Conservation (phyloP, 139 green algal species). For the Nannochloris sp. region DNA sequence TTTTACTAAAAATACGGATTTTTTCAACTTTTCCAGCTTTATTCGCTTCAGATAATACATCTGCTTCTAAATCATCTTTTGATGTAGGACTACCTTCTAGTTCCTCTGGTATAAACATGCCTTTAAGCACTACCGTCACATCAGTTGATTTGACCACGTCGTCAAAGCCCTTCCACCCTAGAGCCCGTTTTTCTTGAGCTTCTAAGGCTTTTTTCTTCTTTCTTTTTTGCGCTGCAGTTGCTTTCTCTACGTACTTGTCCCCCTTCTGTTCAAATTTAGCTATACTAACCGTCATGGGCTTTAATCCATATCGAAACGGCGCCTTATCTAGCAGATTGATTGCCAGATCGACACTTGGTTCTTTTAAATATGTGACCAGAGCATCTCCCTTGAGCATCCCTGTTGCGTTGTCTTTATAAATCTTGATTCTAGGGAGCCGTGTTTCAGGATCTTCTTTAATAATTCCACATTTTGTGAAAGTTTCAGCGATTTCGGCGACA, state of each 20-base stretch:
- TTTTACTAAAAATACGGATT: conserved; percentile 63
- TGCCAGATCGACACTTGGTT: conserved; percentile 69
- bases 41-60: conserved; percentile 66
- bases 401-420: conserved; percentile 65
- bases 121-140: conserved; percentile 77
- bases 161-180: conserved; percentile 89
- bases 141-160: conserved; percentile 64
- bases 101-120: conserved; percentile 83
- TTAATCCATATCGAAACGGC: conserved; percentile 42
- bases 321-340: conserved; percentile 67
- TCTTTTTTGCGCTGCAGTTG: conserved; percentile 24
- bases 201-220: conserved; percentile 56
- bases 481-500: conserved; percentile 64
- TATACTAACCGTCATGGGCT: conserved; percentile 34
- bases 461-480: conserved; percentile 71
- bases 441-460: conserved; percentile 54
- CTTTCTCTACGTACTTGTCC: conserved; percentile 46
- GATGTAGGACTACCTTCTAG: conserved; percentile 32
- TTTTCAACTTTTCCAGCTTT: conserved; percentile 81
- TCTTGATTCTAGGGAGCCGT: conserved; percentile 54
- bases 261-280: conserved; percentile 84
- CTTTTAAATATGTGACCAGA: conserved; percentile 84
- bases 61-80: conserved; percentile 71
- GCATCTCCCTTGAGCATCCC: conserved; percentile 79
- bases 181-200: conserved; percentile 32